Evolutionary conservation across 179 eudicot species (phyloP).

Genomic region (Heliamphora pulchella): DNA sequence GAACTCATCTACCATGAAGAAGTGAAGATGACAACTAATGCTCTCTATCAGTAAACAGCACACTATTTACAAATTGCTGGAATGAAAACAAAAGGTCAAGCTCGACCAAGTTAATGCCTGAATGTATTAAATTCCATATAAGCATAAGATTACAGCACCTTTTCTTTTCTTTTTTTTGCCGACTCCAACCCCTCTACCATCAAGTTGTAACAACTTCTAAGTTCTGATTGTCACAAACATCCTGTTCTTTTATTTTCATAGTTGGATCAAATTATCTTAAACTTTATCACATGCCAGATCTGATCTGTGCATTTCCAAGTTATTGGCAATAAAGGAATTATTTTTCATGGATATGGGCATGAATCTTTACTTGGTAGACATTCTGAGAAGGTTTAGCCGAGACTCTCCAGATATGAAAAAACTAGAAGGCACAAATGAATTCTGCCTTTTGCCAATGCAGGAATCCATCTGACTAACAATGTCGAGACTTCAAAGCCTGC

Average conservation of each 20-base stretch:
- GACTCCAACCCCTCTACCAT: background rate
- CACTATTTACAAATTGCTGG: too few relatives aligned
- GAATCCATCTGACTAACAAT: background rate
- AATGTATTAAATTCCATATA: background rate
- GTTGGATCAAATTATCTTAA: background rate
- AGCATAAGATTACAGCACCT: background rate
- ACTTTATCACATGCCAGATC: background rate
- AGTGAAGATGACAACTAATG: background rate
- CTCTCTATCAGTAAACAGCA: background rate
- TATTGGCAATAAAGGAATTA: background rate
- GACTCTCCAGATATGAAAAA: background rate
- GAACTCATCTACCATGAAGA: background rate
- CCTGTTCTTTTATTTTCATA: background rate
- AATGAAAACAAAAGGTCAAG: too few relatives aligned
- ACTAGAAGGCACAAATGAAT: background rate
- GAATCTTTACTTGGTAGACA: background rate
- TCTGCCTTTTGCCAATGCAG: background rate
- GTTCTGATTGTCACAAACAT: background rate
- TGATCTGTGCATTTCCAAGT: background rate
- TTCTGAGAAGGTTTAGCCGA: background rate
- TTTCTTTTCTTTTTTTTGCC: background rate
- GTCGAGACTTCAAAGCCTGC: too few relatives aligned
- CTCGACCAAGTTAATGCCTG: background rate
- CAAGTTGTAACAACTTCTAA: background rate
- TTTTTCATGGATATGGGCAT: background rate